These are phyloP conservation scores for Pseudogymnoascus sp. DNA, from an alignment of 2,329 filamentous ascomycete genomes.

Conservation along the genomic window DNA sequence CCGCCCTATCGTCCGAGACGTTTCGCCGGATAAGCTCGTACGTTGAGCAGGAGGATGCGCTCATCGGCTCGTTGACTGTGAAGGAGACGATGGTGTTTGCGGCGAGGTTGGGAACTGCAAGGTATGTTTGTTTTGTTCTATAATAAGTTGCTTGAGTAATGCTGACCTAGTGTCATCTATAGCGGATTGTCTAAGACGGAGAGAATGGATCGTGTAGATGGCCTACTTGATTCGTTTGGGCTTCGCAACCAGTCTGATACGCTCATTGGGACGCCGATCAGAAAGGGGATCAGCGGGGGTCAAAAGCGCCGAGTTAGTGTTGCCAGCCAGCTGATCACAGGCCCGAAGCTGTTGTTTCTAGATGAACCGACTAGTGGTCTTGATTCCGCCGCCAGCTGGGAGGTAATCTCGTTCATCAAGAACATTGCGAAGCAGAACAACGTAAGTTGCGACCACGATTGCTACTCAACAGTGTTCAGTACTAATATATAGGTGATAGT, in stretches of 20 bases:
- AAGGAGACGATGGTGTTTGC: slow-evolving; percentile 73
- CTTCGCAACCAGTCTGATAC: slow-evolving; percentile 61
- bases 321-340: slow-evolving; percentile 73
- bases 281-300: slow-evolving; percentile 76
- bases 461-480: slow-evolving; percentile 16
- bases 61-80: slow-evolving; percentile 75
- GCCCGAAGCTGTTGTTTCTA: slow-evolving; percentile 71
- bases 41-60: slow-evolving; percentile 81
- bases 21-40: slow-evolving; percentile 66
- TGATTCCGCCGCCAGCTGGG: slow-evolving; percentile 68
- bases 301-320: slow-evolving; percentile 77
- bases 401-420: slow-evolving; percentile 66
- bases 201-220: slow-evolving; percentile 54
- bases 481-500: slow-evolving; percentile 33
- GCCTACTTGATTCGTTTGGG: slow-evolving; percentile 65
- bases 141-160: slow-evolving; percentile 33
- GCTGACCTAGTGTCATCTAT: background rate
- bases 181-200: slow-evolving; percentile 42
- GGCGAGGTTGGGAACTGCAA: slow-evolving; percentile 47
- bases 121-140: slow-evolving; percentile 35
- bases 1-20: slow-evolving; percentile 39
- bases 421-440: slow-evolving; percentile 59
- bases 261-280: slow-evolving; percentile 72
- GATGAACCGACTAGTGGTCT: slow-evolving; percentile 80
- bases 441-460: slow-evolving; percentile 33